Conservation (phyloP, 148 eudicot species). For the Camellia japonica region DNA sequence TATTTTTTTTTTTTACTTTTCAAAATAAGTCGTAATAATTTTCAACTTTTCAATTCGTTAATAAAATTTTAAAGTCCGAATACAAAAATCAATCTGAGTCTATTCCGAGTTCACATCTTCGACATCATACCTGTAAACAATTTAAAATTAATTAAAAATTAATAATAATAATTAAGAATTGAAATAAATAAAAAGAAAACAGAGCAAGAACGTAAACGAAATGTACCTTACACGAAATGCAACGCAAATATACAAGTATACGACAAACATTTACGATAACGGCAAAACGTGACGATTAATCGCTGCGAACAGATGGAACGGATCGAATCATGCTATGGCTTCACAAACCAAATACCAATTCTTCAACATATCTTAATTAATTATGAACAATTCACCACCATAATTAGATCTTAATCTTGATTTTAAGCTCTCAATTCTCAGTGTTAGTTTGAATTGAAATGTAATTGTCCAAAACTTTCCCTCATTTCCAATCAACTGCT, state of each 20-base stretch:
- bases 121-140: not conserved
- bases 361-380: not conserved
- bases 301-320: conserved; percentile 7
- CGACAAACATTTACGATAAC: not conserved
- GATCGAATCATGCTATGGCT: not conserved
- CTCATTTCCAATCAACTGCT: conserved; percentile 18
- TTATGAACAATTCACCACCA: not conserved
- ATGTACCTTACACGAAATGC: conserved; percentile 12
- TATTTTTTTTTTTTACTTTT: too few species aligned
- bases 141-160: not conserved
- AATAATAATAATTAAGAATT: not conserved
- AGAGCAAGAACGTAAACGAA: not conserved
- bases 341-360: conserved; percentile 18
- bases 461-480: conserved; percentile 18
- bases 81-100: too few species aligned
- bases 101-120: not conserved
- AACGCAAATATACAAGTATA: not conserved
- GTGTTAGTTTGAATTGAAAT: not conserved
- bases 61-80: too few species aligned
- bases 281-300: not conserved
- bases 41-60: too few species aligned
- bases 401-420: not conserved
- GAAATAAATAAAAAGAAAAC: not conserved
- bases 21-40: too few species aligned
- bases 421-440: not conserved